These are phyloP conservation scores for Podaxis sp. DNA, from an alignment of 768 basidiomycete species.

Conservation along the genomic window DNA sequence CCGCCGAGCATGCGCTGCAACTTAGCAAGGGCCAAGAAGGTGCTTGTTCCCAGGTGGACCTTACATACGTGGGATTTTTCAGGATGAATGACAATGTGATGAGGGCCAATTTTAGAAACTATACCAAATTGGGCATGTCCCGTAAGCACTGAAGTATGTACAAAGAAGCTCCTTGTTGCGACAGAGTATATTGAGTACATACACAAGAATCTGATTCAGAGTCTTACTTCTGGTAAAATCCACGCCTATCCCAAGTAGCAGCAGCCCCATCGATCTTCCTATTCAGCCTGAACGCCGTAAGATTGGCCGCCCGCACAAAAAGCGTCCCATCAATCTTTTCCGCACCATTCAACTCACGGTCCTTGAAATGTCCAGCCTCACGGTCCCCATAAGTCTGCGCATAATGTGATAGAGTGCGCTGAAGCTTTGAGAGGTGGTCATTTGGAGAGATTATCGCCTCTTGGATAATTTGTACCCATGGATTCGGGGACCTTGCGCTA, in stretches of 20 bases:
- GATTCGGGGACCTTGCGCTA: conserved; percentile 40
- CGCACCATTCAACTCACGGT: conserved; percentile 42
- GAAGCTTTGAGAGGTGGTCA: conserved; percentile 44
- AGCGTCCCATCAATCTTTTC: conserved; percentile 55
- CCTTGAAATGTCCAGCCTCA: conserved; percentile 12
- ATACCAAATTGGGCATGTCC: not conserved
- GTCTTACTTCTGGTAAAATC: conserved; percentile 1
- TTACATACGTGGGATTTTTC: too few species aligned
- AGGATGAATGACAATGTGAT: too few species aligned
- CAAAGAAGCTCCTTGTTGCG: not conserved
- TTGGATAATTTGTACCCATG: conserved; percentile 59
- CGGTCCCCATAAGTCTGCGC: conserved; percentile 15
- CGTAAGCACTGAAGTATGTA: not conserved
- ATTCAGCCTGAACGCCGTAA: conserved; percentile 40
- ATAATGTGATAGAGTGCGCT: conserved; percentile 36
- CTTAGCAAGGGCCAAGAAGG: too few species aligned
- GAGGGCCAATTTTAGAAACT: not conserved
- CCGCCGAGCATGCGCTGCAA: too few species aligned
- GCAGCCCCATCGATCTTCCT: not conserved
- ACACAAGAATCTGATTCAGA: not conserved
- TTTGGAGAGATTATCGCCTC: conserved; percentile 55
- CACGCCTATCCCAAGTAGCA: conserved; percentile 4
- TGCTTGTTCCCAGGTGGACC: too few species aligned
- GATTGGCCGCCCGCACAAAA: conserved; percentile 54
- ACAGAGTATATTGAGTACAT: too few species aligned